Evolutionary conservation across 495 filamentous ascomycete species (phyloP), one percentile per base, ranked within the genome.

Genomic region (Chaetomium tenue): DNA sequence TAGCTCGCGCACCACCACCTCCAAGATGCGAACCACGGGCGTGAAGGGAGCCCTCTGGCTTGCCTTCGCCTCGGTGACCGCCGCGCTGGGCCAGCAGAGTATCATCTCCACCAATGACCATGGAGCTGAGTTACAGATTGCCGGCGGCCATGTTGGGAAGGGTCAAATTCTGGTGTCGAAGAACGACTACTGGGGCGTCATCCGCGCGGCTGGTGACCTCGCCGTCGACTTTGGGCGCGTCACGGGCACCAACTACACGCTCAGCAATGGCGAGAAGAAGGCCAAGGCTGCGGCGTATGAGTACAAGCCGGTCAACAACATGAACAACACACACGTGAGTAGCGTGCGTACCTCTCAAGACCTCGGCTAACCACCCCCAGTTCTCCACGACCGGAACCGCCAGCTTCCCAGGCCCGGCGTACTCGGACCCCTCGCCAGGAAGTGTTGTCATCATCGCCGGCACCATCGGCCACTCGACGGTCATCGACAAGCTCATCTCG

Each of bases 191-290:
- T 83, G 81, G 68, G 89, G 87, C 48, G 86, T 91, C 22, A 82
- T 89, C 58, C 82, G 88, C 44, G 89, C 87, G 11, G 86, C 84
- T 12, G 76, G 82, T 26, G 86, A 89, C 68, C 78, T 92, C 2
- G 83, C 88, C 0, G 71, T 77, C n/a, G 89, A 92, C 76, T 90
- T 92, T 75, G 84, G 86, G 13, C 81, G 83, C 18, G 88, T 89
- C 4, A 89, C 87, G 12, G 86, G 86, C 23, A 78, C 75, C 42
- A 85, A 87, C 68, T 81, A 88, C 63, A 83, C 81, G 18, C 70
- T 87, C 44, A 79, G 79, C 63, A 81, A 79, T 33, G 81, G 82
- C 64, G 73, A 79, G 50, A 76, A 69, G 28, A 68, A 68, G 40
- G 70, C 78, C 20, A n/a, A 50, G 20, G 68, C 77, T 12, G 76